These are phyloP conservation scores for Paragyromitra xinjiangensis DNA, from an alignment of 495 filamentous ascomycete species.

Conservation along the genomic window DNA sequence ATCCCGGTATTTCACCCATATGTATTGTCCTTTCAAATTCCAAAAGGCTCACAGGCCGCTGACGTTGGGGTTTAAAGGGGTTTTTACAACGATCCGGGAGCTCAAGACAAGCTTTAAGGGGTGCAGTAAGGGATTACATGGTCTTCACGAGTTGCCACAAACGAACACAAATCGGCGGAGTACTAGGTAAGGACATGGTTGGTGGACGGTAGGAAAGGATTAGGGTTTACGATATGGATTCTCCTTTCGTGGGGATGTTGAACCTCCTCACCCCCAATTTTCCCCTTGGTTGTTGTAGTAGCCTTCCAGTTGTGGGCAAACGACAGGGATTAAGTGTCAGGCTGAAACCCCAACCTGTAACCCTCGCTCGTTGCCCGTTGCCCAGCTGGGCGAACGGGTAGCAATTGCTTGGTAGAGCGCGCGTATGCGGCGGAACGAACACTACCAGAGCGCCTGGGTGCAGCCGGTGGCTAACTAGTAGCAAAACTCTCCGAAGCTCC, in stretches of 20 bases:
- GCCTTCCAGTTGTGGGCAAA: constrained; percentile 29
- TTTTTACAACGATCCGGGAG: constrained; percentile 19
- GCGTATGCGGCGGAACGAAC: constrained; percentile 33
- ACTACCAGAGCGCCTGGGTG: not conserved
- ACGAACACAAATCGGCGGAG: constrained; percentile 7
- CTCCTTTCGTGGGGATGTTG: constrained; percentile 1
- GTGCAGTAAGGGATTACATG: constrained; percentile 9
- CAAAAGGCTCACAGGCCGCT: constrained; percentile 5
- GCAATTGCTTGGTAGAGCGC: constrained; percentile 37
- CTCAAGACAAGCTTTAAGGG: constrained; percentile 36
- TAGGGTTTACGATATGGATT: constrained; percentile 17
- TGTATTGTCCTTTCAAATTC: constrained; percentile 25
- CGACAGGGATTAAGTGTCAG: constrained; percentile 50
- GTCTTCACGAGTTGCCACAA: constrained; percentile 16
- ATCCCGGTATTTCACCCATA: constrained; percentile 23
- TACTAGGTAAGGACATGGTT: constrained; percentile 12
- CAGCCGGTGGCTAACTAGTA: constrained; percentile 10
- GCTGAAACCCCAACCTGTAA: constrained; percentile 52
- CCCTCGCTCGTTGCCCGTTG: constrained; percentile 10
- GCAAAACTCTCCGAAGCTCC: constrained; percentile 1
- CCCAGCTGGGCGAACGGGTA: constrained; percentile 31
- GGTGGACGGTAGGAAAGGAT: not conserved
- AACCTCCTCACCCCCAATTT: constrained; percentile 18
- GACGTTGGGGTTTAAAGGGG: constrained; percentile 18
- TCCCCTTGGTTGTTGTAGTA: constrained; percentile 13